phyloP scores from a whole-genome alignment of 2,329 filamentous ascomycete genomes.

The Exophiala xenobiotica region DNA sequence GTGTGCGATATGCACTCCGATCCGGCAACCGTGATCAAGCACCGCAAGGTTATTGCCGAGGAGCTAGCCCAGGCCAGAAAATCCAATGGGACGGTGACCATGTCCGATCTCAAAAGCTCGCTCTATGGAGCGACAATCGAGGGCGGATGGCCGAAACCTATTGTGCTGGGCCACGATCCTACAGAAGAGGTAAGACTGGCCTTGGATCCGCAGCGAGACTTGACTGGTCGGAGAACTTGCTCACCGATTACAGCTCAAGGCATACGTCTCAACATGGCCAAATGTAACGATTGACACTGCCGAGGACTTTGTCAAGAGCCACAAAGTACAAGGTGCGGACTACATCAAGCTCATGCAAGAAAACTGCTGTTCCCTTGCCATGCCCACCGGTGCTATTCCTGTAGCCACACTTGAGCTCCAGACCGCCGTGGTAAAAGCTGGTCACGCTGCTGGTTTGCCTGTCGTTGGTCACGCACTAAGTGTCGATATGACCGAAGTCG shows the following conservation, averaged over 20 bases:
- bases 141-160: slow-evolving; percentile 51
- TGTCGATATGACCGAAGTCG: slow-evolving; percentile 28
- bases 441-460: slow-evolving; percentile 21
- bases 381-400: slow-evolving; percentile 31
- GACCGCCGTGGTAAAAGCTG: slow-evolving; percentile 30
- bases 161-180: slow-evolving; percentile 24
- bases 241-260: slow-evolving; percentile 28
- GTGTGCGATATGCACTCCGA: slow-evolving; percentile 31
- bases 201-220: no score
- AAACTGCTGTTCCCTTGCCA: slow-evolving; percentile 29
- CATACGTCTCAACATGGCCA: slow-evolving; percentile 49
- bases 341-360: slow-evolving; percentile 33
- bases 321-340: slow-evolving; percentile 28
- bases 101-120: slow-evolving; percentile 49
- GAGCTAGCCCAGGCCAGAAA: slow-evolving; percentile 23
- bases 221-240: not conserved
- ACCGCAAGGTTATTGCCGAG: slow-evolving; percentile 16
- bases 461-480: slow-evolving; percentile 27
- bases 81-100: slow-evolving; percentile 18
- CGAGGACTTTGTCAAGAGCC: slow-evolving; percentile 28
- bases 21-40: slow-evolving; percentile 20
- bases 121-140: slow-evolving; percentile 52
- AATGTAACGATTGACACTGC: slow-evolving; percentile 47
- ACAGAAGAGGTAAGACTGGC: slow-evolving; percentile 34
- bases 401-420: slow-evolving; percentile 41